phyloP scores from a whole-genome alignment of 1,284 basidiomycete genomes.

The Leucoagaricus sp. region DNA sequence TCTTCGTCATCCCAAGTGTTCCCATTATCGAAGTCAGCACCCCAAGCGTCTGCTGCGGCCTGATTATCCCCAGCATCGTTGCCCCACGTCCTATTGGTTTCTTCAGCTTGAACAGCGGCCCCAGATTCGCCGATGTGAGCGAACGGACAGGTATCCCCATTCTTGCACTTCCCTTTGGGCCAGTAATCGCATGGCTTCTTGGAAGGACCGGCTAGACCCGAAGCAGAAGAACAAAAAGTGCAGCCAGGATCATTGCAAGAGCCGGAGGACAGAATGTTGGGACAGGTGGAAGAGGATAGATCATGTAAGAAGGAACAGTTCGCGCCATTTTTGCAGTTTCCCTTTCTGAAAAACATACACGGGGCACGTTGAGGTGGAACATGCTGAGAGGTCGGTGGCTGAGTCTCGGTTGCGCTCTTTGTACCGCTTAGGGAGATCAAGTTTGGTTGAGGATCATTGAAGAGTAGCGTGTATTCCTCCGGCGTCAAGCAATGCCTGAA shows the following conservation, averaged over 20 bases:
- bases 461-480: constrained; percentile 37
- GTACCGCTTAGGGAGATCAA: constrained; percentile 24
- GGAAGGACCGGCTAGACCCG: background rate
- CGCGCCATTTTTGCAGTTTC: constrained; percentile 41
- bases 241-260: background rate
- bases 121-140: constrained; percentile 16
- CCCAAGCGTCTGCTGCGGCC: background rate
- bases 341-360: constrained; percentile 36
- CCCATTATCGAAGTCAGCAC: background rate
- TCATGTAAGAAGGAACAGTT: constrained; percentile 38
- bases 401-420: too few species aligned
- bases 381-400: background rate
- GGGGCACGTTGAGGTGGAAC: background rate
- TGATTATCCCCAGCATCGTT: background rate
- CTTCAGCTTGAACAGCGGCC: background rate
- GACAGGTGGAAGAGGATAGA: constrained; percentile 11
- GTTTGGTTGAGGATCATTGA: constrained; percentile 36
- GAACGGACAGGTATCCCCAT: constrained; percentile 31
- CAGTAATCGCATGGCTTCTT: constrained; percentile 22
- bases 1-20: constrained; percentile 6
- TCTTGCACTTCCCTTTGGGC: constrained; percentile 34
- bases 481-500: constrained; percentile 40
- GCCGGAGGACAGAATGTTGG: background rate
- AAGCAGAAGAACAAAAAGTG: background rate
- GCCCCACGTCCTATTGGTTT: background rate